phyloP scores from a whole-genome alignment of 176 grass and related monocot genomes.

The Carex myosuroides region DNA sequence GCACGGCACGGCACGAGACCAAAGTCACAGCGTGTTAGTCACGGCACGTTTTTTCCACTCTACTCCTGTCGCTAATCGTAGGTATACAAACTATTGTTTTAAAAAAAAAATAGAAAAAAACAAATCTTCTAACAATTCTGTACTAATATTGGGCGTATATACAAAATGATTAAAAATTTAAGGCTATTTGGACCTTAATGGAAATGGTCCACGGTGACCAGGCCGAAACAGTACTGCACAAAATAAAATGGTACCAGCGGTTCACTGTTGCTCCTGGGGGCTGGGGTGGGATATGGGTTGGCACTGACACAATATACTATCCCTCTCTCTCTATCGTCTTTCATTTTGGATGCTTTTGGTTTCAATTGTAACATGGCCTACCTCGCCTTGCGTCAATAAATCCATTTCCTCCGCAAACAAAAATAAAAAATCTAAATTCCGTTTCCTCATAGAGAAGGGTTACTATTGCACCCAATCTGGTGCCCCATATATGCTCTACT shows the following conservation, averaged over 20 bases:
- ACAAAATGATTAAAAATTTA: background rate
- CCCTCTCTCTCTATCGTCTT: background rate
- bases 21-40: too few species aligned
- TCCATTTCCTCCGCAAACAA: background rate
- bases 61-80: too few species aligned
- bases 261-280: constrained; percentile 8
- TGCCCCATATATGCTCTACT: background rate
- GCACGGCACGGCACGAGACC: too few species aligned
- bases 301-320: constrained; percentile 17
- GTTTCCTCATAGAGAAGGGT: background rate
- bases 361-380: constrained; percentile 6
- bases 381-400: background rate
- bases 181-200: background rate
- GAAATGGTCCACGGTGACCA: background rate
- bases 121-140: background rate
- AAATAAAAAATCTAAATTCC: background rate
- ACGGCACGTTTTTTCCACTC: too few species aligned
- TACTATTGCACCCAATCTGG: background rate
- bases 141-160: background rate
- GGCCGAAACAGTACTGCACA: constrained; percentile 1
- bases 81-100: too few species aligned
- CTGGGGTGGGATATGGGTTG: constrained; percentile 16
- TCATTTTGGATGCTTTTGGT: constrained; percentile 10
- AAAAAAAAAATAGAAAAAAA: background rate
- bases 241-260: constrained; percentile 16